Evolutionary conservation across 305 asterid species (phyloP), one percentile per base, ranked within the genome.

Genomic region (Fraxinus floribunda): DNA sequence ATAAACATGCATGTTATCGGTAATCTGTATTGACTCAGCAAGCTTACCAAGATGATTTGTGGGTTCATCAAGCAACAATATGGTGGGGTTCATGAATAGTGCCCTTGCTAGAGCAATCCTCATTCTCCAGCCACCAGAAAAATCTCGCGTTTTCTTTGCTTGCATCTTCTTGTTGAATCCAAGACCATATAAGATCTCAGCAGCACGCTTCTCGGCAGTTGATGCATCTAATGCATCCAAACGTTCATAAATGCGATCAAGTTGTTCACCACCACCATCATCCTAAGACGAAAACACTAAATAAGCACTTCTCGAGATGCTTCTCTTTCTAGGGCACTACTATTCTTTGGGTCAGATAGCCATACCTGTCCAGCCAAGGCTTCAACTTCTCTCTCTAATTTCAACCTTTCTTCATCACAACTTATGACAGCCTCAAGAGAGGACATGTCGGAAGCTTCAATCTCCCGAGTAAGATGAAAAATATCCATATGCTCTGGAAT

Each of bases 111-210:
- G 84, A 87, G 98, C 98, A 86, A 97, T 97, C 88, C 99, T 93
- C 99, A 97, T 97, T 84, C 99, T 95, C 99, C 98, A 97, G 41
- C 99, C 99, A 86, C 99, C 99, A 84, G 99, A 94, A 77, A 95
- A 94, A 82, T 95, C 99, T 0, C 97, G 90, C 20, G 99, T 94
- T 84, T 94, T 95, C 97, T 94, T 92, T 34, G 30, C 95, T 90
- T 95, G 99, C 99, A 95, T 95, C 86, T 90, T 77, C 90, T 95
- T 94, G 90, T 77, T 81, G 80, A 95, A 95, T 62, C 99, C 98
- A 79, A 95, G 99, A 83, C 99, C 98, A 88, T 70, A 91, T 80
- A 95, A 84, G 77, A 95, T 94, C 89, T 95, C 98, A 55, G 99
- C 99, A 79, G 99, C 99, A 82, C 99, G 94, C 80, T 95, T 95